Base-by-base conservation (phyloP, 2,329 filamentous ascomycete genomes). In the Dothistroma septosporum region DNA sequence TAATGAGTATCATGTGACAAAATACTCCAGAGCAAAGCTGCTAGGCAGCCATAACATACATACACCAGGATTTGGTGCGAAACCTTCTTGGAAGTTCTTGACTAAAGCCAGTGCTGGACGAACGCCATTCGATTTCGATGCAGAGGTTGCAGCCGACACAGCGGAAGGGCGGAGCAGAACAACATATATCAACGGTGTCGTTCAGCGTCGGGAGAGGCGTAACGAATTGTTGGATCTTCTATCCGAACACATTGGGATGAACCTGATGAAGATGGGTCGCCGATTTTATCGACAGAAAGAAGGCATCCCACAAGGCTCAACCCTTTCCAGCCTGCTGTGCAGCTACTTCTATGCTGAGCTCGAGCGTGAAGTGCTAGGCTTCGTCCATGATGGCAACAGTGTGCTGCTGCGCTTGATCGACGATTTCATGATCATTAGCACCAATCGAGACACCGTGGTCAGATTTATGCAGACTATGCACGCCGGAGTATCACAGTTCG, bases 261-360 rank as follows among this genome's bases (percentile, higher is more conserved):
- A 97, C 70, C 80, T 97, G 28, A 86, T 99, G 70, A 91, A 90
- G 71, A 87, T 97, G 44, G 92, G 92, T 53, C 93, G 92, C 76
- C 90, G 88, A 67, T 92, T 87, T 73, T 97, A 94, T 73, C 85
- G 91, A 24, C 94, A 99, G 73, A 93, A 87, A 73, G 79, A 83
- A 22, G 94, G 94, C 14, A 97, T 99, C 44, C 92, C 94, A 0
- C 94, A 99, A 74, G 94, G 94, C 8, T 97, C 92, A 0, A 83
- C 97, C 1, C 74, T 99, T 5, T 97, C 92, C 0, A 90, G 88
- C 48, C 80, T 92, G 46, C 80, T 99, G 5, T 97, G 94, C 80
- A 97, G 92, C 76, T 93, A 96, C 76, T 97, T 97, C 75, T 99
- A 99, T 72, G 92, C 90, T 6, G 87, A 94, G 64, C 83, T 97